Evolutionary conservation across 768 basidiomycete genomes (phyloP), one percentile per base, ranked within the genome.

Genomic region (Macrolepiota albuminosa): DNA sequence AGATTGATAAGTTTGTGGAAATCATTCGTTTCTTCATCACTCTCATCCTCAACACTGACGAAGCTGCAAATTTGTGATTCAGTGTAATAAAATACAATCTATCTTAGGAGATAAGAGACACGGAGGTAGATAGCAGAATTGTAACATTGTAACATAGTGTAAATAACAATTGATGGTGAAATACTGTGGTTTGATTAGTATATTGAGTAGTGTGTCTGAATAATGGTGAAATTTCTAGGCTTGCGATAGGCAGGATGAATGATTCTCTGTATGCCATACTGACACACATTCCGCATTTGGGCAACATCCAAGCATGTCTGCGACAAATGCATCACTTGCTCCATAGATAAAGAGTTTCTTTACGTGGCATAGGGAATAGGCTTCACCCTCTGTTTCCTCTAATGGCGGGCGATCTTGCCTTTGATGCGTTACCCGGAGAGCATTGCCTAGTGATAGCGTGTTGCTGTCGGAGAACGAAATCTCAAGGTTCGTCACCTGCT

Each of bases 31-130:
- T 90, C 72, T 89, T 83, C 68, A 74, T 80, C 1, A 79, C 78
- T 3, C 73, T 90, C 39, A 83, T 91, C 21, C 73, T 91, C 45
- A 91, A 90, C 63, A 78, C 76, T 1, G 88, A 91, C 58, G 88
- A 90, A 67, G 73, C 80, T 4, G 71, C 59, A 14, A 59, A 54
- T 7, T 33, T 54, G 14, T 54, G 10, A 42, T 2, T 26, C 2
- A 9, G 14, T 4, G 21, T 2, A 1, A 21, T 29, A 31, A 37
- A 7, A 37, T 24, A 37, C 11, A 13, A 13, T n/a, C 18, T 2
- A 31, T 18, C 6, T 29, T 5, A 13, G 14, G 13, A 29, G 26
- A 6, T 11, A 14, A 3, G 11, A 21, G 26, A n/a, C 2, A 31
- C 21, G 21, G 21, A 21, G 21, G 21, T 21, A 21, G 21, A 21